Base-by-base conservation (phyloP, 164 flowering plant species). In the Paratinospora sagittata region DNA sequence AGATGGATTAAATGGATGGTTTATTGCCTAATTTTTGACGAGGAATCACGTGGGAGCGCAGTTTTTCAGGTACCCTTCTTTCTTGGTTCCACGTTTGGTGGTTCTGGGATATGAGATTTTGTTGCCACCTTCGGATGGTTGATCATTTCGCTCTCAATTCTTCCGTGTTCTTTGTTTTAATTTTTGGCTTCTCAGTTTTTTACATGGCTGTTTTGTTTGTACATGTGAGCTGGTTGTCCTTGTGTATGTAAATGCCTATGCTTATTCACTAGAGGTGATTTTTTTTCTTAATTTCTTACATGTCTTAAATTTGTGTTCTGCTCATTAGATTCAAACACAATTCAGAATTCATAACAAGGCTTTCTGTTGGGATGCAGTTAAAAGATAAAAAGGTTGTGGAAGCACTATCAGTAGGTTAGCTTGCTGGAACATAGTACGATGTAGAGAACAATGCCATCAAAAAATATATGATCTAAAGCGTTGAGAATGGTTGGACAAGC, bases 161-260 rank as follows among this genome's bases (percentile, higher is more conserved):
- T 2, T 8, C 19, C 17, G 16, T 66, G 57, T 66, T 57, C 37
- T 37, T 27, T 57, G 10, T 17, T 52, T 43, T 65, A 63, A 36
- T 37, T 65, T 49, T 26, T 8, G 12, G 16, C 21, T 13, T 62
- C 8, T 27, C 26, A 30, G 3, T 30, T 30, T n/a, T n/a, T 60
- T 60, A 55, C 24, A 55, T 55, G 3, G 0, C 58, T 57, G 49
- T 27, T 47, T 24, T 71, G 19, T 13, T 55, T 74, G 75, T 78
- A 74, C 77, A 78, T 78, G 72, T 71, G 70, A 72, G 76, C 58
- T 72, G 72, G 66, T 63, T 69, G 65, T n/a, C 61, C 81, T 68
- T 74, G n/a, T n/a, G 72, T 71, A 74, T 78, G 41, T 57, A 65
- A 66, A 66, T 65, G 24, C 61, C 23, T n/a, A 30, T 30, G 34